phyloP scores from a whole-genome alignment of 805 yeast genomes.

The Ogataea pignaliae region DNA sequence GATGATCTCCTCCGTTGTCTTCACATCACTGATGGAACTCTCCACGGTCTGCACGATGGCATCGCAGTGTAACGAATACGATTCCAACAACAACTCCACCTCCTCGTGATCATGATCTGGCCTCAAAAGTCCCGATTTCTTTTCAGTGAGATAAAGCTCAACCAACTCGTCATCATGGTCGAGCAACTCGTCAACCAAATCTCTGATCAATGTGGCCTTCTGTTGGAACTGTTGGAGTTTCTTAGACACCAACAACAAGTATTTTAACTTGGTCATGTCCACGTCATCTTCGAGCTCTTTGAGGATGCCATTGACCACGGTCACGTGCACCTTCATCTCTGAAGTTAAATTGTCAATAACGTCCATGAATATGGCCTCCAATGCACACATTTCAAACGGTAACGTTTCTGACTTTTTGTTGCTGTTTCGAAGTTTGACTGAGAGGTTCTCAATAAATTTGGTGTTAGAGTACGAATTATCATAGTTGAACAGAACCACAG shows the following conservation, averaged over 20 bases:
- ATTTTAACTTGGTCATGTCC: constrained; percentile 72
- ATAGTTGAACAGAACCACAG: constrained; percentile 45
- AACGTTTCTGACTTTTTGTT: constrained; percentile 34
- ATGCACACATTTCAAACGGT: constrained; percentile 87
- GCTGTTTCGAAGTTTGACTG: constrained; percentile 32
- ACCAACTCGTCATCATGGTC: constrained; percentile 87
- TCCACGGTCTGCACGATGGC: constrained; percentile 91
- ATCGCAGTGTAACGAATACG: constrained; percentile 86
- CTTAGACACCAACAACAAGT: constrained; percentile 78
- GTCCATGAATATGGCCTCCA: constrained; percentile 80
- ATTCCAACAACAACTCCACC: constrained; percentile 83
- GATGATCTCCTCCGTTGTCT: constrained; percentile 91
- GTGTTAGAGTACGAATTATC: constrained; percentile 43
- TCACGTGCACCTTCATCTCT: constrained; percentile 82
- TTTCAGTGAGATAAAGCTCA: constrained; percentile 73
- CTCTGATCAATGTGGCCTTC: constrained; percentile 76
- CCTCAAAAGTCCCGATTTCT: constrained; percentile 38
- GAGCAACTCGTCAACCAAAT: constrained; percentile 76
- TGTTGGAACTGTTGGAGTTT: constrained; percentile 79
- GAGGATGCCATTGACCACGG: constrained; percentile 68
- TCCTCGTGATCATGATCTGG: constrained; percentile 71
- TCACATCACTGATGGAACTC: constrained; percentile 72
- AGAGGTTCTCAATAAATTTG: constrained; percentile 39
- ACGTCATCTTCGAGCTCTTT: constrained; percentile 77
- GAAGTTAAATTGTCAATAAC: constrained; percentile 75